Percentiles rank a stretch among this genome's conserved stretches.
Evolutionary conservation across 148 eudicot genomes (phyloP).

Genomic region (Cornus florida): DNA sequence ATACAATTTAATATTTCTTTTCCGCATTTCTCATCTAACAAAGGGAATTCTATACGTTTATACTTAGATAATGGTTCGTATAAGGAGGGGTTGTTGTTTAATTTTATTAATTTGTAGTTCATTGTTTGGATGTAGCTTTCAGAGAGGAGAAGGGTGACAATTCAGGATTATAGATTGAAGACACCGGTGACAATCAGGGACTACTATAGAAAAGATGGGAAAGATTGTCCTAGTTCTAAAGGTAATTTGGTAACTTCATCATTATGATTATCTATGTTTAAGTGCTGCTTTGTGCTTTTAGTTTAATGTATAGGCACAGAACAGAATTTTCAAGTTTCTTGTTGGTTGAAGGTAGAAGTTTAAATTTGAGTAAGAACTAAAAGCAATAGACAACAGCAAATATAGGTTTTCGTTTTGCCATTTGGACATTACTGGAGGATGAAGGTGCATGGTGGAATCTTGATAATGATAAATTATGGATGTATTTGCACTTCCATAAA

Average conservation of each 20-base stretch:
- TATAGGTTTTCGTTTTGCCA: not conserved
- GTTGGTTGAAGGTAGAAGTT: not conserved
- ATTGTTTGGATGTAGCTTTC: slow-evolving; percentile 52
- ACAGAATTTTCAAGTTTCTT: not conserved
- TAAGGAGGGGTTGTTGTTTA: no score
- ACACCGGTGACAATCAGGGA: slow-evolving; percentile 92
- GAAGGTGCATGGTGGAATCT: no score
- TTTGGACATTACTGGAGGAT: no score
- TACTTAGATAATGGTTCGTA: not conserved
- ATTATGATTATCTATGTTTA: no score
- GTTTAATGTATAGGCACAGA: not conserved
- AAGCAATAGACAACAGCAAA: no score
- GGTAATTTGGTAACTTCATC: slow-evolving; percentile 38
- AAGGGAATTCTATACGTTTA: not conserved
- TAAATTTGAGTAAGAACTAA: not conserved
- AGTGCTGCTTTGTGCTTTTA: not conserved
- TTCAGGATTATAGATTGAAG: slow-evolving; percentile 79
- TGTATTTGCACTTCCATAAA: no score
- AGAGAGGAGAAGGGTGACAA: slow-evolving; percentile 76
- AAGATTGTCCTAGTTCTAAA: slow-evolving; percentile 80
- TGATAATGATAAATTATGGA: no score
- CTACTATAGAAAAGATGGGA: slow-evolving; percentile 78
- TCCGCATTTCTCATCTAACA: not conserved
- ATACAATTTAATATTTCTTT: not conserved
- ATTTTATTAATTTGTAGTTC: no score